Evolutionary conservation across 1,284 basidiomycete species (phyloP), one percentile per base, ranked within the genome.

Genomic region (Tremellales sp.): DNA sequence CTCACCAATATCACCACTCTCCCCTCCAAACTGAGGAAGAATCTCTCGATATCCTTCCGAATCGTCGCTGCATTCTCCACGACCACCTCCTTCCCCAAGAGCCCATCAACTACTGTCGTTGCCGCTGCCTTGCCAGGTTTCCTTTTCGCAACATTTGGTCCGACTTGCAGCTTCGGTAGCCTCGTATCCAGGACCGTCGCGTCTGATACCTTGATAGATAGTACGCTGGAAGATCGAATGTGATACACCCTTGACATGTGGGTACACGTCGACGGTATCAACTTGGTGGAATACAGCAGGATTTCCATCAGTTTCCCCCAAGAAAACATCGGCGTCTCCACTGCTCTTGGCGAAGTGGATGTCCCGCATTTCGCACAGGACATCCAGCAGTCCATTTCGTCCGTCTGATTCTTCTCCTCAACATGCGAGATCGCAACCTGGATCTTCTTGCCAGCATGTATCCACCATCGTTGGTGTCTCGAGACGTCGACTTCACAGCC

Each of bases 251-350:
- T 21, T 16, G 39, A 21, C 10, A 46, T 21, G 38, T 65, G 57
- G 5, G 40, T 13, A 36, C 61, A 63, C 26, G 60, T 28, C 6
- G 50, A 32, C 7, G 50, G 48, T n/a, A 37, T 37, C 14, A 66
- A 46, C 5, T 49, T 26, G 3, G 44, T 18, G 5, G 60, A 51
- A 51, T 61, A 64, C 2, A 63, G 21, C 10, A 65, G 28, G 6
- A 60, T 64, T 44, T 66, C 64, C 6, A 66, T 36, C 14, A 66
- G 47, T 31, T 64, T 64, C 4, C 50, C 58, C 60, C 58, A 65
- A 13, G 64, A 64, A 28, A 52, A 58, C 3, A 33, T 10, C 25
- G 18, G 53, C 55, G n/a, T 44, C 21, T 5, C 42, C 41, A 9
- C 25, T 37, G 16, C 18, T 26, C 51, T 43, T 5, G 53, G 38